Conservation (phyloP, 192 early-diverging fungal species). For the Mortierella antarctica region DNA sequence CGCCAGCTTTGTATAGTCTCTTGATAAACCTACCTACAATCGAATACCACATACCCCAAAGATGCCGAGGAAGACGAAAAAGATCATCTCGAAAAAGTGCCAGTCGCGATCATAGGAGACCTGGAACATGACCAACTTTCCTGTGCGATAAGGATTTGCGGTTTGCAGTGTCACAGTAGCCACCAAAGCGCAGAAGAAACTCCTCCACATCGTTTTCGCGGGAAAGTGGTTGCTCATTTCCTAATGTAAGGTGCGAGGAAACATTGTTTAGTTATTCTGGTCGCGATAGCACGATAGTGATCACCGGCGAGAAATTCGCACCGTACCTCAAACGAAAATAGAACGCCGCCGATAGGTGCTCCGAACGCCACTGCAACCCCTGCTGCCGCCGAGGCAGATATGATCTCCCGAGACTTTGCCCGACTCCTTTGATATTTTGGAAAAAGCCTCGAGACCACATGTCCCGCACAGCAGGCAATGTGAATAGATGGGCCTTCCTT, state of each 20-base stretch:
- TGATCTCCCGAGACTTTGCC: conserved; percentile 84
- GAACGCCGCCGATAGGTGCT: conserved; percentile 89
- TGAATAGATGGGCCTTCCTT: conserved; percentile 98
- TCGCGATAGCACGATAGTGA: conserved; percentile 81
- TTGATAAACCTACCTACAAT: neutral
- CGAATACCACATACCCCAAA: conserved; percentile 73
- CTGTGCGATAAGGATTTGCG: conserved; percentile 95
- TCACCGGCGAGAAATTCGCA: conserved; percentile 25
- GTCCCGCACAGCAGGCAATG: conserved; percentile 92
- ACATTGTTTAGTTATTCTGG: conserved; percentile 52
- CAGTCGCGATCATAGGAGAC: conserved; percentile 92
- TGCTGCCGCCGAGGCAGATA: conserved; percentile 90
- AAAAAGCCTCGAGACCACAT: conserved; percentile 85
- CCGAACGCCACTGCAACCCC: conserved; percentile 99
- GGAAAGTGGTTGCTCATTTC: conserved; percentile 97
- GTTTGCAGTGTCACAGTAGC: conserved; percentile 91
- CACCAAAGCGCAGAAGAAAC: conserved; percentile 97
- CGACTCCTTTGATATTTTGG: conserved; percentile 79
- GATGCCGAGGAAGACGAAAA: conserved; percentile 81
- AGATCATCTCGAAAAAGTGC: conserved; percentile 92
- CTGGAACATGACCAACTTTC: conserved; percentile 97
- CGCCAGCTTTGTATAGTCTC: neutral
- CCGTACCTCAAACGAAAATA: conserved; percentile 69
- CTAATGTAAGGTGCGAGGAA: conserved; percentile 66
- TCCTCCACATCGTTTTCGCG: conserved; percentile 94